phyloP scores from a whole-genome alignment of 495 filamentous ascomycete species.

The Podospora pseudopauciseta region DNA sequence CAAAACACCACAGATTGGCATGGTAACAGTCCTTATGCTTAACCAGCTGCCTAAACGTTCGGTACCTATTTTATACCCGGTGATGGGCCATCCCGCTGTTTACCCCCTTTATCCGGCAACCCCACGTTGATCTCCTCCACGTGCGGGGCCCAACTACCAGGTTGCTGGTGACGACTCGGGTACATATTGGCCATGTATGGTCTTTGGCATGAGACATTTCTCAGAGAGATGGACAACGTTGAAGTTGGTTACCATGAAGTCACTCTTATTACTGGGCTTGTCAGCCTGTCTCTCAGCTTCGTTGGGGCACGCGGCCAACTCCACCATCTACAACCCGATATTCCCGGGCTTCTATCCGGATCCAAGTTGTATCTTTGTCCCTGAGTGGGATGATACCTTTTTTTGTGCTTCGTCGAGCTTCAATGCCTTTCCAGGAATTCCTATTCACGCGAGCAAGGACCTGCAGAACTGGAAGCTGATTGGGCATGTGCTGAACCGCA shows the following conservation, averaged over 20 bases:
- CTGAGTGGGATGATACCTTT: slow-evolving; percentile 47
- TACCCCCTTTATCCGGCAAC: slow-evolving; percentile 20
- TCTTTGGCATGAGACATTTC: not conserved
- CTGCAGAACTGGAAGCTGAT: slow-evolving; percentile 52
- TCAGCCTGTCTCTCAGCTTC: slow-evolving; percentile 13
- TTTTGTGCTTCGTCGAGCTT: slow-evolving; percentile 54
- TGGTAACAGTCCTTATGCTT: not conserved
- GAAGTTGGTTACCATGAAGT: not conserved
- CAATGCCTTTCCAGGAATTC: slow-evolving; percentile 52
- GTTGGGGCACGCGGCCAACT: slow-evolving; percentile 21
- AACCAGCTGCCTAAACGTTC: slow-evolving; percentile 17
- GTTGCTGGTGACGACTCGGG: not conserved
- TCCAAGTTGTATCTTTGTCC: slow-evolving; percentile 51
- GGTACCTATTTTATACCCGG: slow-evolving; percentile 11
- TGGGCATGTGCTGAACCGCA: slow-evolving; percentile 40
- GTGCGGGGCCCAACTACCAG: slow-evolving; percentile 18
- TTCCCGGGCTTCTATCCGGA: slow-evolving; percentile 55
- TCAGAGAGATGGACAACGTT: not conserved
- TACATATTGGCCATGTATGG: slow-evolving; percentile 3
- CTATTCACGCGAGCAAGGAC: slow-evolving; percentile 51
- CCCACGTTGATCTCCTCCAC: slow-evolving; percentile 10
- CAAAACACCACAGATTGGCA: not conserved
- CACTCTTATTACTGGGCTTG: slow-evolving; percentile 14
- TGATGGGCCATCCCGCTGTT: slow-evolving; percentile 5
- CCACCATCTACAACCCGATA: slow-evolving; percentile 49